Evolutionary conservation across 352 stramenopile genomes (phyloP).

Genomic region (Globisporangium nodosum): DNA sequence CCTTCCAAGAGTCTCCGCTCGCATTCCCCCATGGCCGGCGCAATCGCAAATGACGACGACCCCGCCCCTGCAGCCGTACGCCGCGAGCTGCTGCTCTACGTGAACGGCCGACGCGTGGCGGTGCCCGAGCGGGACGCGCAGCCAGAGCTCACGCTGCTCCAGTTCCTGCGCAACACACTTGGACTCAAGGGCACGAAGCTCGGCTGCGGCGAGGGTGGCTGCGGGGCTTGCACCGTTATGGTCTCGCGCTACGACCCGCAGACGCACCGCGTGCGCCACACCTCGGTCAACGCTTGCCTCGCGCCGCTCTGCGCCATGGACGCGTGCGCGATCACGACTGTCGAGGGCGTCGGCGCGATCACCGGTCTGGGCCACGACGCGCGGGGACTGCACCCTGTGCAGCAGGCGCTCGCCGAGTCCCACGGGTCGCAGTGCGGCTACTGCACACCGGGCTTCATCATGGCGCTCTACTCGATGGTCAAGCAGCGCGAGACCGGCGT

Average conservation of each 20-base stretch:
- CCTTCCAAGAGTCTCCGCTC: too few relatives aligned
- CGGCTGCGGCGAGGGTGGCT: conserved; percentile 94
- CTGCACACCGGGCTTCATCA: conserved; percentile 88
- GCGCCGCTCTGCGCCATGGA: conserved; percentile 79
- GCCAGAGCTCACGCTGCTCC: conserved; percentile 76
- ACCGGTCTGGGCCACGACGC: conserved; percentile 21
- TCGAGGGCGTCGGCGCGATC: conserved; percentile 67
- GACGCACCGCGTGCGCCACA: conserved; percentile 42
- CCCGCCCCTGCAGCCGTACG: conserved; percentile 21
- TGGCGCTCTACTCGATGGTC: conserved; percentile 80
- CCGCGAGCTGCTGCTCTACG: conserved; percentile 60
- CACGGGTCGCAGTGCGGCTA: conserved; percentile 94
- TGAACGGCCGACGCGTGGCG: conserved; percentile 59
- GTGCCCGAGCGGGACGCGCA: conserved; percentile 44
- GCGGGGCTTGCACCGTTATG: conserved; percentile 95
- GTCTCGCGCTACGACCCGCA: conserved; percentile 64
- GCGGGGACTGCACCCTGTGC: conserved; percentile 70
- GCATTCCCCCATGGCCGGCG: not conserved
- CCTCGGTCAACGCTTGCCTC: conserved; percentile 87
- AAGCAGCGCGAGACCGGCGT: conserved; percentile 66
- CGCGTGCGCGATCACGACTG: conserved; percentile 79
- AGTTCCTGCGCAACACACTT: conserved; percentile 73
- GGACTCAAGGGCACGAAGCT: conserved; percentile 82
- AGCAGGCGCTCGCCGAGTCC: conserved; percentile 86
- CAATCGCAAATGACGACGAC: conserved; percentile 1